These are phyloP conservation scores for Entomortierella chlamydospora DNA, from an alignment of 192 early-diverging fungal species.

Conservation along the genomic window DNA sequence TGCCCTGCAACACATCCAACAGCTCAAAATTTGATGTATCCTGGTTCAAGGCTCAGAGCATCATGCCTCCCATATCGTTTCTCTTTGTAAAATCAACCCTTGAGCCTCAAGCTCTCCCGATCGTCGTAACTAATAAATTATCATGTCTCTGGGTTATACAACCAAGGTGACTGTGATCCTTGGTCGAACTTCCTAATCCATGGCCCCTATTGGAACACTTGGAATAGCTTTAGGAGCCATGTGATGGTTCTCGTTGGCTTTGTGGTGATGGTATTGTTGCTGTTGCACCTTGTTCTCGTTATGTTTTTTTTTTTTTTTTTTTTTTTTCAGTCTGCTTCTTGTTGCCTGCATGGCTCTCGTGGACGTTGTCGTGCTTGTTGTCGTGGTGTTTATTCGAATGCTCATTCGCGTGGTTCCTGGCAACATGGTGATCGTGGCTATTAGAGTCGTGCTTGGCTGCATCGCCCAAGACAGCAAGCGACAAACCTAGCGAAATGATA, in stretches of 20 bases:
- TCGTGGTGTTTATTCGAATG: background rate
- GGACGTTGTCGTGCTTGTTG: background rate
- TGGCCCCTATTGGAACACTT: constrained; percentile 43
- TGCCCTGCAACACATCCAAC: constrained; percentile 51
- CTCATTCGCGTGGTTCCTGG: background rate
- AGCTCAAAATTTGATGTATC: constrained; percentile 71
- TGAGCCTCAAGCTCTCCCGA: constrained; percentile 64
- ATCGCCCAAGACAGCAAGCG: constrained; percentile 21
- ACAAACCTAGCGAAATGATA: constrained; percentile 30
- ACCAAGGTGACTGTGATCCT: constrained; percentile 74
- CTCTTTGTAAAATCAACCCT: constrained; percentile 67
- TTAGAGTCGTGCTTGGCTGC: constrained; percentile 1
- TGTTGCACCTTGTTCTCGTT: background rate
- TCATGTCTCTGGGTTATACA: constrained; percentile 70
- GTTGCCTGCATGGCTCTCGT: background rate
- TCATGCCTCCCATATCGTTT: constrained; percentile 68
- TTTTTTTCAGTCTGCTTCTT: constrained; percentile 3
- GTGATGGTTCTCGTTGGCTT: background rate
- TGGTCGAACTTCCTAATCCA: constrained; percentile 77
- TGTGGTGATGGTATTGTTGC: constrained; percentile 2
- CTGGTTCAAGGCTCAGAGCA: constrained; percentile 78
- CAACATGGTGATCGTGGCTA: background rate
- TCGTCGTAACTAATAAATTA: constrained; percentile 82
- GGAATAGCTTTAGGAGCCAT: constrained; percentile 41
- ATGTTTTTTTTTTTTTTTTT: background rate